These are phyloP conservation scores for Xylaria sp. DNA, from an alignment of 2,329 filamentous ascomycete genomes.

Conservation along the genomic window DNA sequence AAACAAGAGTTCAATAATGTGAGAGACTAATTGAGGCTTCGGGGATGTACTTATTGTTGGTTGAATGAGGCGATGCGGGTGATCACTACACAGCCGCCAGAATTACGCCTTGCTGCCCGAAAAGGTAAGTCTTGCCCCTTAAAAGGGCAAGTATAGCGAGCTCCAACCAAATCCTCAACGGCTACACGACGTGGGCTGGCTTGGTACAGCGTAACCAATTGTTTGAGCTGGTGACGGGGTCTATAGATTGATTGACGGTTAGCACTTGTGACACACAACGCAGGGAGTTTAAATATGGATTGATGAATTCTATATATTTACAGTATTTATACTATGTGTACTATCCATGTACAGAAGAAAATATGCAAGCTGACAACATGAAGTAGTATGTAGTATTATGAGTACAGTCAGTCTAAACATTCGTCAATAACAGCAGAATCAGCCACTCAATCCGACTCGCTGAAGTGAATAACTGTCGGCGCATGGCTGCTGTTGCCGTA, in stretches of 20 bases:
- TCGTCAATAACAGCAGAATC: background rate
- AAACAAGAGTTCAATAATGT: background rate
- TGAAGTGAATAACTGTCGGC: slow-evolving; percentile 30
- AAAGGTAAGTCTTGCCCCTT: background rate
- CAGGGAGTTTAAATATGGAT: background rate
- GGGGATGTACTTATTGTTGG: slow-evolving; percentile 4
- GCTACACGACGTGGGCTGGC: background rate
- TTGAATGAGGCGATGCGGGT: slow-evolving; percentile 2
- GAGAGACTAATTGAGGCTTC: background rate
- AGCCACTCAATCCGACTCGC: slow-evolving; percentile 6
- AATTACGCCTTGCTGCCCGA: background rate
- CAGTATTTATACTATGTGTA: too few relatives aligned
- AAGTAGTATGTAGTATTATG: background rate
- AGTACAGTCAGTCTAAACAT: background rate
- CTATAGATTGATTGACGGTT: background rate
- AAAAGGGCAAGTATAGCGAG: background rate
- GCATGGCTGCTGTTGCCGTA: slow-evolving; percentile 35
- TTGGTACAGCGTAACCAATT: background rate
- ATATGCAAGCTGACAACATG: slow-evolving; percentile 7
- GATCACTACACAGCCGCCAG: slow-evolving; percentile 1
- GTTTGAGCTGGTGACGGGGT: background rate
- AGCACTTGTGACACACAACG: background rate
- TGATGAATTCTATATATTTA: background rate
- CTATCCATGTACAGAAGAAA: background rate
- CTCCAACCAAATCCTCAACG: background rate